Evolutionary conservation across 805 yeast genomes (phyloP), one percentile per base, ranked within the genome.

Genomic region (Limtongozyma cylindracea): DNA sequence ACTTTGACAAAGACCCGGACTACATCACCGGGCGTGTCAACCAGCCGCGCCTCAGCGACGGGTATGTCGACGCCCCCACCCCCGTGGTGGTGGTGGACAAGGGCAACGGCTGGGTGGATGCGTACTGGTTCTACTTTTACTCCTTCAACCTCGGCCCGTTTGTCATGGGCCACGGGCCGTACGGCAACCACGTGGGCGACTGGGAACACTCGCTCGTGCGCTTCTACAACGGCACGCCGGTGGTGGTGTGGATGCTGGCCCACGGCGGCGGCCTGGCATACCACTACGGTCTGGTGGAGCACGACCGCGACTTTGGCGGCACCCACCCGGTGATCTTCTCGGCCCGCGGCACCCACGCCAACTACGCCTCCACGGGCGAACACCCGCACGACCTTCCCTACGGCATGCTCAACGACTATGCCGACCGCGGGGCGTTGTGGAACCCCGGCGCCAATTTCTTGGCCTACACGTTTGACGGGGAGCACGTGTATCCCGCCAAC

Each of bases 261-360:
- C 98, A 84, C 43, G 93, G 95, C 2, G 95, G 96, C 8, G 98
- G 98, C 6, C 71, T 80, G 15, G 94, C 92, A 0, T 84, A 71
- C 39, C 55, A 56, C 29, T 82, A 68, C 39, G 53, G 59, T n/a
- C 71, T 77, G 12, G 43, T 82, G 24, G 92, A 78, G 38, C 5
- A 13, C 6, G 69, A 65, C 33, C 49, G 58, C 27, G 56, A 50
- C 22, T 32, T 39, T 12, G 50, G 48, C 22, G 32, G 43, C 6
- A 39, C 34, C 5, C 57, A 52, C 31, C 95, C 96, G 0, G 56
- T 80, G 11, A 60, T 88, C 1, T 88, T 74, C 41, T 63, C 88
- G 11, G 94, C 95, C 0, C 55, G 94, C 29, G 98, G 98, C 1
- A 84, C 98, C 0, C 98, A 84, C 46, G 96, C 96, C 11, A 84